A percentile compares a stretch with the other conserved stretches of the same genome.
Conservation (phyloP, 371 early-diverging fungal genomes). For the Mitosporidium daphniae region DNA sequence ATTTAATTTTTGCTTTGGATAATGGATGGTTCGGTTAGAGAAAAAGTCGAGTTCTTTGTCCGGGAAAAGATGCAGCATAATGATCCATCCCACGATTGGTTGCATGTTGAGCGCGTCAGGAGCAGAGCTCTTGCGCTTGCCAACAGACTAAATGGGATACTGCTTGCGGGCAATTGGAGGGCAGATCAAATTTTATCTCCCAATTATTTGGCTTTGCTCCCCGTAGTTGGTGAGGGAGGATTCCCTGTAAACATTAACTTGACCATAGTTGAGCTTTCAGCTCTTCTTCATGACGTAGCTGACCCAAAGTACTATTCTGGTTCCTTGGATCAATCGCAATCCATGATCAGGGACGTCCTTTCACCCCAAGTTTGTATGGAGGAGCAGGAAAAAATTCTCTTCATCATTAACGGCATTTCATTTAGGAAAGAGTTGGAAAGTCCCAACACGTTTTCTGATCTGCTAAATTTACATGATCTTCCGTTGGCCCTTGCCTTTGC, state of each 20-base stretch:
- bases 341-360: neutral
- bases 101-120: constrained; percentile 30
- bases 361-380: constrained; percentile 6
- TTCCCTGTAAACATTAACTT: constrained; percentile 8
- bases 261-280: constrained; percentile 21
- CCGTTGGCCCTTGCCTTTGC: constrained; percentile 10
- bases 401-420: constrained; percentile 21
- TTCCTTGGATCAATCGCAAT: neutral
- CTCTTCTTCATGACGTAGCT: constrained; percentile 29
- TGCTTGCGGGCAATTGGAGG: no score
- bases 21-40: no score
- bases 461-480: neutral
- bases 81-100: constrained; percentile 21
- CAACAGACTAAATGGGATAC: no score
- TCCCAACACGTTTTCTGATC: no score
- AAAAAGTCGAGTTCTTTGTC: neutral
- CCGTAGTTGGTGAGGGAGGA: constrained; percentile 3
- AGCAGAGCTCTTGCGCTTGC: constrained; percentile 10
- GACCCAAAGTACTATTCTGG: constrained; percentile 22
- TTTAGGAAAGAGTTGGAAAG: constrained; percentile 24
- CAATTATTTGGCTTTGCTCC: no score
- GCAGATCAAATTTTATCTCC: no score
- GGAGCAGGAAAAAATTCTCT: constrained; percentile 1
- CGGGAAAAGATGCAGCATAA: neutral
- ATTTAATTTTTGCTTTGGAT: no score